Evolutionary conservation across 1,139 yeast species (phyloP).

Genomic region (Pneumocystis murina): DNA sequence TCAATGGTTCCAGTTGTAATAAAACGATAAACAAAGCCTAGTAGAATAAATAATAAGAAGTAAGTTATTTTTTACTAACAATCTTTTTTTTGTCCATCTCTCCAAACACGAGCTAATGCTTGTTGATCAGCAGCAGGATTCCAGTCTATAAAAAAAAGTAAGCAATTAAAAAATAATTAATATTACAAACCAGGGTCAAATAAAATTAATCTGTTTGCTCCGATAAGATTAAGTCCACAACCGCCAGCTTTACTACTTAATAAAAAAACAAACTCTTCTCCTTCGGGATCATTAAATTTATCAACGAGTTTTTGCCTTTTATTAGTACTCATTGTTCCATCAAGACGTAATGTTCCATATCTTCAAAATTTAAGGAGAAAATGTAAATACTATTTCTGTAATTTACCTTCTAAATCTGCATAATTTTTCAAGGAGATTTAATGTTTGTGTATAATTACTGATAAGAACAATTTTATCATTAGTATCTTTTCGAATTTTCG

Average conservation of each 20-base stretch:
- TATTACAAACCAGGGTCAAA: constrained; percentile 46
- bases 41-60: not conserved
- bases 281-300: constrained; percentile 76
- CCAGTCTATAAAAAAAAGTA: constrained; percentile 46
- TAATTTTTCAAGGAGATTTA: constrained; percentile 76
- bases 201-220: constrained; percentile 78
- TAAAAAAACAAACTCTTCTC: constrained; percentile 73
- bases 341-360: constrained; percentile 72
- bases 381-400: not conserved
- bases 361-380: not conserved
- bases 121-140: constrained; percentile 98
- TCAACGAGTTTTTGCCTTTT: constrained; percentile 91
- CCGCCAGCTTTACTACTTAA: constrained; percentile 97
- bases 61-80: constrained; percentile 28
- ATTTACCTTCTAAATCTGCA: constrained; percentile 45
- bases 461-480: constrained; percentile 88
- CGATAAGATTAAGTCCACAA: constrained; percentile 91
- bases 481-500: constrained; percentile 60
- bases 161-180: not conserved
- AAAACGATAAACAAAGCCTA: constrained; percentile 63
- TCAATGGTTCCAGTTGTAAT: constrained; percentile 92
- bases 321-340: constrained; percentile 83
- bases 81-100: constrained; percentile 96
- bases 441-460: constrained; percentile 85
- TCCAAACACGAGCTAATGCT: constrained; percentile 95